Conservation (phyloP, 176 grass and related monocot species). For the Carex myosuroides region DNA sequence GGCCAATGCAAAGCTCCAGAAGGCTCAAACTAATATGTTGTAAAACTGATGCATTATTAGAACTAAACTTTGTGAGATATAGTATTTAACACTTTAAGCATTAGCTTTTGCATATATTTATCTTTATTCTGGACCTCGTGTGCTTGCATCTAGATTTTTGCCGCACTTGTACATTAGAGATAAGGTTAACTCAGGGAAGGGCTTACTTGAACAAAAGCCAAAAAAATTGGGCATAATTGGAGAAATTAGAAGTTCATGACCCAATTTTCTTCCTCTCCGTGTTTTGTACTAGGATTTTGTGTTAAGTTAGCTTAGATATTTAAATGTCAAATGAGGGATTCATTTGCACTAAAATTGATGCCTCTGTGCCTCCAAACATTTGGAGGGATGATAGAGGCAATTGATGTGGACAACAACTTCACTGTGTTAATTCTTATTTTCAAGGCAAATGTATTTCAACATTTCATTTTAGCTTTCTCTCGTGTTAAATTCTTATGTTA, state of each 20-base stretch:
- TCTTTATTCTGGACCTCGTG: neutral
- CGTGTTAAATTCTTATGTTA: neutral
- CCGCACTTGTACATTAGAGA: neutral
- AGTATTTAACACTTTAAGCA: neutral
- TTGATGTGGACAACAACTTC: neutral
- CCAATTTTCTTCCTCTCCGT: neutral
- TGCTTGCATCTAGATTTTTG: neutral
- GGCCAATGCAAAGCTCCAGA: neutral
- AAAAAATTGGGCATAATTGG: neutral
- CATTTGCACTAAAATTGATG: neutral
- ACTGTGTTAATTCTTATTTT: neutral
- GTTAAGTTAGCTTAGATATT: neutral
- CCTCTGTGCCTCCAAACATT: neutral
- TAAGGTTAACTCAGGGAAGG: neutral
- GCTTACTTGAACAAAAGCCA: neutral
- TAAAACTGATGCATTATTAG: neutral
- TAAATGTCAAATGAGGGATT: neutral
- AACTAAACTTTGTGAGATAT: neutral
- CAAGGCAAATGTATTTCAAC: neutral
- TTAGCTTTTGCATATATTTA: neutral
- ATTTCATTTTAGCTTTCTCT: neutral
- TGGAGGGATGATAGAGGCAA: neutral
- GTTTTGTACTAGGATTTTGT: neutral
- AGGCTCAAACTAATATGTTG: neutral
- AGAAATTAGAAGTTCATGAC: neutral